Conservation (phyloP, 441 rosid genomes). For the Croton setiger region DNA sequence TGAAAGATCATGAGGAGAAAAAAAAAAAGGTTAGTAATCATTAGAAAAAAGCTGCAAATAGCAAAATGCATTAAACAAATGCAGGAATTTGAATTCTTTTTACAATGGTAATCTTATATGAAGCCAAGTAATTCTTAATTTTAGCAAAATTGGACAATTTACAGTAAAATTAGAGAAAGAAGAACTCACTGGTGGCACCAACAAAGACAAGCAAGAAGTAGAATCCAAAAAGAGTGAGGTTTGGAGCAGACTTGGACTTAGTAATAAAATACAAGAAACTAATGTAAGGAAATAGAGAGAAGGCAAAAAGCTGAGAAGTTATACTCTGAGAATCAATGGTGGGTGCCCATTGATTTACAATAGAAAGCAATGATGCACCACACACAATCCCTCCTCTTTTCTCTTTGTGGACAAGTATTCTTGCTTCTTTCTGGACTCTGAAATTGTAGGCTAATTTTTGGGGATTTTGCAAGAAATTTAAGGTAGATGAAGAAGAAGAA, state of each 20-base stretch:
- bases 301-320: slow-evolving; percentile 76
- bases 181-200: slow-evolving; percentile 78
- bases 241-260: slow-evolving; percentile 75
- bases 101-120: too few species aligned
- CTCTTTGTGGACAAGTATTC: slow-evolving; percentile 13
- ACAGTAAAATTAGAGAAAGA: neutral
- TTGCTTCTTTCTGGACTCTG: slow-evolving; percentile 20
- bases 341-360: slow-evolving; percentile 83
- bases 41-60: slow-evolving; percentile 15
- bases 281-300: slow-evolving; percentile 71
- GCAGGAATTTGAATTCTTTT: neutral
- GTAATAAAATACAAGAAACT: slow-evolving; percentile 87
- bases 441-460: slow-evolving; percentile 12
- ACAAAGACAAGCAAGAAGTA: slow-evolving; percentile 89
- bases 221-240: slow-evolving; percentile 86
- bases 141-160: neutral
- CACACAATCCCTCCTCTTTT: slow-evolving; percentile 36
- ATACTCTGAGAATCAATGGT: slow-evolving; percentile 68
- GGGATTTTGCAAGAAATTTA: slow-evolving; percentile 17
- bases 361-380: slow-evolving; percentile 50
- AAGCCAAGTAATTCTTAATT: too few species aligned
- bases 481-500: slow-evolving; percentile 13
- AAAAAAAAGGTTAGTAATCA: slow-evolving; percentile 26
- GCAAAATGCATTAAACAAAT: neutral
- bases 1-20: too few species aligned